phyloP scores from a whole-genome alignment of 106 monocot species.

The Dendrobium catenatum region DNA sequence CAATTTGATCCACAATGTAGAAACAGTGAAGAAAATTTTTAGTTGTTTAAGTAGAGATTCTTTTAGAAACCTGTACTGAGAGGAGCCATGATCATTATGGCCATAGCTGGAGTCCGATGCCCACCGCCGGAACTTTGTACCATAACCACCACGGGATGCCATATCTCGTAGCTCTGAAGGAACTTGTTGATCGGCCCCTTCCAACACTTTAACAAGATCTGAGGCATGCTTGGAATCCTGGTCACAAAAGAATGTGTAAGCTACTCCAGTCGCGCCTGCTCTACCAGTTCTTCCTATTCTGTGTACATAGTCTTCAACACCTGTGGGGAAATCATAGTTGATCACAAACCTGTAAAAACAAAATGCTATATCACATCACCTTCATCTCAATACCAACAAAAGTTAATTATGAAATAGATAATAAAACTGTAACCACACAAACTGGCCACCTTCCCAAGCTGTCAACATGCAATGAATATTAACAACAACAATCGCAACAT shows the following conservation, averaged over 20 bases:
- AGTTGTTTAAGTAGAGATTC: background rate
- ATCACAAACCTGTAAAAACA: constrained; percentile 45
- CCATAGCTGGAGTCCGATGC: constrained; percentile 14
- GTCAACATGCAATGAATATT: too few relatives aligned
- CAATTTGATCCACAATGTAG: background rate
- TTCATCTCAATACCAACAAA: background rate
- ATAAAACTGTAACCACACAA: background rate
- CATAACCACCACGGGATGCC: constrained; percentile 48
- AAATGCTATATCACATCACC: background rate
- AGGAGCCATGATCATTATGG: background rate
- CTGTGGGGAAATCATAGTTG: constrained; percentile 82
- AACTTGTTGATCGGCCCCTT: constrained; percentile 62
- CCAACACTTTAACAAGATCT: constrained; percentile 68
- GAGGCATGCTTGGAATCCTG: constrained; percentile 72
- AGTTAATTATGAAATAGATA: background rate
- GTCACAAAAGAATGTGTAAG: constrained; percentile 75
- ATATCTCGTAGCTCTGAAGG: constrained; percentile 53
- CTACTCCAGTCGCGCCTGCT: constrained; percentile 65
- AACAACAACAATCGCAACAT: too few relatives aligned
- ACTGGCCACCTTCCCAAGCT: too few relatives aligned
- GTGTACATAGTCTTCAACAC: constrained; percentile 84
- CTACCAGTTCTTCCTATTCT: constrained; percentile 82
- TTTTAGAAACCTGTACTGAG: background rate
- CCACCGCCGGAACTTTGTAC: constrained; percentile 43
- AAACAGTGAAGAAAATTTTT: background rate